Conservation (phyloP, 2,329 filamentous ascomycete species). For the Colletotrichum spaethianum region DNA sequence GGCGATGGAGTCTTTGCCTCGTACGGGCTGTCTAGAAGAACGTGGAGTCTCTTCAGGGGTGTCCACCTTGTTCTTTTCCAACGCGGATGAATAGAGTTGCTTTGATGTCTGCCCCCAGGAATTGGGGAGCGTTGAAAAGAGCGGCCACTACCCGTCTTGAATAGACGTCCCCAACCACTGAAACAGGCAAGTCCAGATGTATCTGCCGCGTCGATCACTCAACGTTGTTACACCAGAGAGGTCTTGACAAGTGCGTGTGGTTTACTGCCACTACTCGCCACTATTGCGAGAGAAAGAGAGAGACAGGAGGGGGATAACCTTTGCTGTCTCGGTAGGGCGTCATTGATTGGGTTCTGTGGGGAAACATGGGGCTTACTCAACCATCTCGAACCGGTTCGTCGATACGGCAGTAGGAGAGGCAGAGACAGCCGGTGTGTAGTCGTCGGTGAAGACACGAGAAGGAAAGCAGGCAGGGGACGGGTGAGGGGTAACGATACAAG, state of each 20-base stretch:
- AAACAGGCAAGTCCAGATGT: conserved; percentile 23
- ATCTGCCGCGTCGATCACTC: conserved; percentile 31
- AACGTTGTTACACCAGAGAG: conserved; percentile 25
- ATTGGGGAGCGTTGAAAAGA: conserved; percentile 10
- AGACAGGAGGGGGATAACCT: conserved; percentile 30
- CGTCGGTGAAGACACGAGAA: conserved; percentile 2
- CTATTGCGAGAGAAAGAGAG: conserved; percentile 3
- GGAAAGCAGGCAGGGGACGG: not conserved
- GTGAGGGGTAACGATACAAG: not conserved
- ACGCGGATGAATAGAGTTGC: conserved; percentile 1
- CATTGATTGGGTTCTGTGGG: conserved; percentile 26
- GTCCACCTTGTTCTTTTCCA: conserved; percentile 17
- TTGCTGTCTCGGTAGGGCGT: conserved; percentile 22
- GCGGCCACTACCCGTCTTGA: conserved; percentile 21
- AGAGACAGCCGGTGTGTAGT: not conserved
- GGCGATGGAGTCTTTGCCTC: not conserved
- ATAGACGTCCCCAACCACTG: conserved; percentile 18
- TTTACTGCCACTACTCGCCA: conserved; percentile 7
- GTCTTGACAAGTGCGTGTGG: conserved; percentile 7
- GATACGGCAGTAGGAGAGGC: not conserved
- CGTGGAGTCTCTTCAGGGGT: conserved; percentile 4
- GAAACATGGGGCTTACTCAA: conserved; percentile 20
- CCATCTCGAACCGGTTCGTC: conserved; percentile 12
- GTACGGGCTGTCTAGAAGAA: conserved; percentile 7
- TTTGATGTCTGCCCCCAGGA: conserved; percentile 1